Conservation (phyloP, 2,329 filamentous ascomycete species). For the Escovopsis sp. region DNA sequence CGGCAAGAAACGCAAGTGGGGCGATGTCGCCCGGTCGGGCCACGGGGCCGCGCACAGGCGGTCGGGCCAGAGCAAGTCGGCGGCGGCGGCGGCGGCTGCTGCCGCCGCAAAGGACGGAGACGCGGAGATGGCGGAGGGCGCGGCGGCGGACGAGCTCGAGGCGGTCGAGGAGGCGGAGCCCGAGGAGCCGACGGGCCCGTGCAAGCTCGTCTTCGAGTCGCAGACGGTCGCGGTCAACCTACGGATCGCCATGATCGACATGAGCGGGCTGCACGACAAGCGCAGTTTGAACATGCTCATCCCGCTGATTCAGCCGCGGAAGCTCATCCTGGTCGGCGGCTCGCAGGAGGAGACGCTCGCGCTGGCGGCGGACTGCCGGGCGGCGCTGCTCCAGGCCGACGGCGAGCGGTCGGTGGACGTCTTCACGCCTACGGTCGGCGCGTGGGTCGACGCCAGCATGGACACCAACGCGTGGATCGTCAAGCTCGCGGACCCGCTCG, state of each 20-base stretch:
- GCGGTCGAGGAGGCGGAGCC: constrained; percentile 40
- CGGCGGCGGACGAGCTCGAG: constrained; percentile 40
- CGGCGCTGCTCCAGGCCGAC: constrained; percentile 36
- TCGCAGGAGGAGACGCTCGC: constrained; percentile 61
- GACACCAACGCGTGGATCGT: constrained; percentile 97
- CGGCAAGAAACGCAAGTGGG: constrained; percentile 91
- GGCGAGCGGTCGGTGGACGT: constrained; percentile 49
- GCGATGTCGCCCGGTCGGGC: constrained; percentile 38
- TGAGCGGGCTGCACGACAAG: constrained; percentile 82
- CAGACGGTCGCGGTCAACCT: constrained; percentile 54
- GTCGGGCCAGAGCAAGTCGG: constrained; percentile 13
- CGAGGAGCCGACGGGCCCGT: constrained; percentile 46
- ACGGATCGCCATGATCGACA: constrained; percentile 78
- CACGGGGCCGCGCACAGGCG: constrained; percentile 41
- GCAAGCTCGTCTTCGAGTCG: constrained; percentile 54
- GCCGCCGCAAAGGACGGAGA: constrained; percentile 30
- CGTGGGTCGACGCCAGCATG: constrained; percentile 73
- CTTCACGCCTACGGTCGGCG: constrained; percentile 65
- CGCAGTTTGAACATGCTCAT: constrained; percentile 90
- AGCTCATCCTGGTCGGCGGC: constrained; percentile 83
- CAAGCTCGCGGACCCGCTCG: constrained; percentile 70
- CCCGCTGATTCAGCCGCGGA: constrained; percentile 82
- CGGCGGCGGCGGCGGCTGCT: constrained; percentile 24
- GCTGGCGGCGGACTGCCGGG: constrained; percentile 67
- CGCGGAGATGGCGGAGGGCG: constrained; percentile 21